phyloP scores from a whole-genome alignment of 2,329 filamentous ascomycete genomes.

The Allantophomopsis lycopodina region DNA sequence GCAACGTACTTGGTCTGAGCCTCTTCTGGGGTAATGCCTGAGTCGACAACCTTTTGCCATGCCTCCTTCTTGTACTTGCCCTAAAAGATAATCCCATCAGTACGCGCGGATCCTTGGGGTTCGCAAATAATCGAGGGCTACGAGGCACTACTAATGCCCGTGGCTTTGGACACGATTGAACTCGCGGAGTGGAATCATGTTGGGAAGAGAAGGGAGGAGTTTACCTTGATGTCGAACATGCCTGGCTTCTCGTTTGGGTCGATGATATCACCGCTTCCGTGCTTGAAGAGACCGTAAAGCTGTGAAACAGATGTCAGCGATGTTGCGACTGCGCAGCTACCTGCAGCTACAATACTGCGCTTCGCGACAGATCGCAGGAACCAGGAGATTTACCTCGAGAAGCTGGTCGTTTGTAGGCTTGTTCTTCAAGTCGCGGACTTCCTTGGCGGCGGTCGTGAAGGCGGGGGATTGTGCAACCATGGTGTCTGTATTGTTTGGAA shows the following conservation, averaged over 20 bases:
- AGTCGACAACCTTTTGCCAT: slow-evolving; percentile 60
- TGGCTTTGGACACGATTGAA: too few species aligned
- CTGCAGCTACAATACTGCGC: not conserved
- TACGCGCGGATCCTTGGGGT: too few species aligned
- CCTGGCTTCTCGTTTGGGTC: slow-evolving; percentile 20
- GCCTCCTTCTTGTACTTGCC: slow-evolving; percentile 69
- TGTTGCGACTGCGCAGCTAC: slow-evolving; percentile 9
- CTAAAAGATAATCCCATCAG: slow-evolving; percentile 39
- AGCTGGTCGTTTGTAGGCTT: slow-evolving; percentile 53
- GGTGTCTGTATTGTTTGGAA: too few species aligned
- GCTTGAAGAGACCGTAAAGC: slow-evolving; percentile 30
- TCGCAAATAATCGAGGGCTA: too few species aligned
- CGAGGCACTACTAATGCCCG: too few species aligned
- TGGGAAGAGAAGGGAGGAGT: too few species aligned
- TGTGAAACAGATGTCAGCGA: not conserved
- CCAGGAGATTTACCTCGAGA: slow-evolving; percentile 21
- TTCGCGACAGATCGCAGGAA: not conserved
- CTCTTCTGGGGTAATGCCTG: slow-evolving; percentile 41
- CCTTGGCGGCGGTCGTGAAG: slow-evolving; percentile 42
- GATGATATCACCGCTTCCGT: slow-evolving; percentile 17
- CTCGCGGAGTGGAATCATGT: too few species aligned
- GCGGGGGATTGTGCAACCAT: slow-evolving; percentile 2
- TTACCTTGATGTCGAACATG: too few species aligned
- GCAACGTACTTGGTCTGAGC: slow-evolving; percentile 69
- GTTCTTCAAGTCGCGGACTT: slow-evolving; percentile 53